Evolutionary conservation across 192 early-diverging fungal genomes (phyloP), one percentile per base, ranked within the genome.

Genomic region (Backusella macrospora): DNA sequence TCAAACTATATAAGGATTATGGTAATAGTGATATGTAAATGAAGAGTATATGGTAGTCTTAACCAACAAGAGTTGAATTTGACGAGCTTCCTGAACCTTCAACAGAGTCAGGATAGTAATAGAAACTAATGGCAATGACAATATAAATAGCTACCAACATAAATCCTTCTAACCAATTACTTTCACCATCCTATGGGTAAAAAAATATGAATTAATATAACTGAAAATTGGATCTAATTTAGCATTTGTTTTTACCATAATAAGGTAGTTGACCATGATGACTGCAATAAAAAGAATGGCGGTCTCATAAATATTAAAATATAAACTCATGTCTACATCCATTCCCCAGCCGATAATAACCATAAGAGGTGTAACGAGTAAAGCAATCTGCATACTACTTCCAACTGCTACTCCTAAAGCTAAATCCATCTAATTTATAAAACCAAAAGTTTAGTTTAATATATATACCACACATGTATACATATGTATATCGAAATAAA

Each of bases 91-190:
- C 18, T 59, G 21, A 34, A 6, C 23, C 15, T 6, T 42, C 42
- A 45, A 40, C 15, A 48, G 37, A 2, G 62, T 68, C 77, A 3
- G 91, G 91, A 65, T 92, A 92, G 71, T 92, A 88, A 78, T 83
- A 94, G 73, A 95, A 94, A 8, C 93, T 92, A 39, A 94, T 80
- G 18, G 90, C 92, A 15, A 98, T 83, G 39, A 98, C 93, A 16
- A 90, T 68, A 78, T 98, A 98, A 2, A 92, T 89, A 23, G 82
- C 84, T 40, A 96, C 76, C 48, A 98, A 75, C 92, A 98, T 93
- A 14, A 86, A 82, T 26, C 95, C 97, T 80, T 98, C 96, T 73
- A 98, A 84, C 95, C 95, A 98, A 80, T 98, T 96, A 16, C 92
- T 92, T 59, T 92, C 79, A 18, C 96, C 95, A 79, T 96, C 52